These are phyloP conservation scores for Erysimum cheiranthoides DNA, from an alignment of 345 rosid genomes.

Conservation along the genomic window DNA sequence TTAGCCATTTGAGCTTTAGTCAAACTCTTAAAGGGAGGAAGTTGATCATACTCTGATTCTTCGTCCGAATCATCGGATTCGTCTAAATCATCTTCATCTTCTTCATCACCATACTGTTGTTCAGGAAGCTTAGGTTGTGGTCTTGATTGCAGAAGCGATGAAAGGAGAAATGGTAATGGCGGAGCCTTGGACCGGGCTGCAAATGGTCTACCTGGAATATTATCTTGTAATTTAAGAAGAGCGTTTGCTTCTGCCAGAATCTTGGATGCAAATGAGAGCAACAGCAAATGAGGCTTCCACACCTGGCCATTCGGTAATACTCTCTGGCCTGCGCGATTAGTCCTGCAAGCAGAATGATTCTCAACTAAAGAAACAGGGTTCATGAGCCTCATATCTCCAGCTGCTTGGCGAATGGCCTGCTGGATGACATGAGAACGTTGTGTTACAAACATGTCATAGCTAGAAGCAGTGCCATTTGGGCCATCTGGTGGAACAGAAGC, in stretches of 20 bases:
- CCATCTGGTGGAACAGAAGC: slow-evolving; percentile 99
- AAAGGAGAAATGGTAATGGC: slow-evolving; percentile 87
- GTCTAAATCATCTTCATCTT: slow-evolving; percentile 73
- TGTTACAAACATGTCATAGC: slow-evolving; percentile 98
- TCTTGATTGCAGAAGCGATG: slow-evolving; percentile 93
- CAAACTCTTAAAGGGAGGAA: slow-evolving; percentile 87
- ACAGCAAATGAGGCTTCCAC: slow-evolving; percentile 96
- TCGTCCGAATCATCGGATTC: slow-evolving; percentile 89
- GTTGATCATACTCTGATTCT: slow-evolving; percentile 76
- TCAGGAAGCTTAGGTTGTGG: slow-evolving; percentile 90
- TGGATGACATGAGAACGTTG: slow-evolving; percentile 96
- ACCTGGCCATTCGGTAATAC: slow-evolving; percentile 99
- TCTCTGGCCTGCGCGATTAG: slow-evolving; percentile 96
- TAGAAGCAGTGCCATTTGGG: slow-evolving; percentile 89
- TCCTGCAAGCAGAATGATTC: slow-evolving; percentile 98
- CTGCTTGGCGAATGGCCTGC: slow-evolving; percentile 98
- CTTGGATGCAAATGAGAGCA: slow-evolving; percentile 98
- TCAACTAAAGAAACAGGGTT: slow-evolving; percentile 98
- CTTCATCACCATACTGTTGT: slow-evolving; percentile 87
- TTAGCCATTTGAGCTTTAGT: slow-evolving; percentile 73
- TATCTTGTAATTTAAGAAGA: slow-evolving; percentile 86
- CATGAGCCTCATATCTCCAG: slow-evolving; percentile 99
- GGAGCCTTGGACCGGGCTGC: slow-evolving; percentile 76
- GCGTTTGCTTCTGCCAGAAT: slow-evolving; percentile 94
- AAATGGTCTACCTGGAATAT: slow-evolving; percentile 82